Evolutionary conservation across 768 basidiomycete genomes (phyloP).

Genomic region (Tephrocybe sp.): DNA sequence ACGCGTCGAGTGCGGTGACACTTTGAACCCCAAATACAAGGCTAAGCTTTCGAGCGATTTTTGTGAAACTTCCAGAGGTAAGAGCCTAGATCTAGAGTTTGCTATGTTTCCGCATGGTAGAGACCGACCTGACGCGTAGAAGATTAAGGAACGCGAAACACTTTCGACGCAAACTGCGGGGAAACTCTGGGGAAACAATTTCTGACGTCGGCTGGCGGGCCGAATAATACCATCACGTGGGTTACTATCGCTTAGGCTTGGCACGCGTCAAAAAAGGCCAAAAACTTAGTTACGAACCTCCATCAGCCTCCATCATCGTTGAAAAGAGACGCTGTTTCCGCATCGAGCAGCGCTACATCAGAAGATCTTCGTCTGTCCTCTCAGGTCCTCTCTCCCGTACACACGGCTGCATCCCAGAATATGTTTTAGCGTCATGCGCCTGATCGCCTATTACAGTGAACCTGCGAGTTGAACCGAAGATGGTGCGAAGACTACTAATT

Average conservation of each 20-base stretch:
- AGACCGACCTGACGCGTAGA: too few species aligned
- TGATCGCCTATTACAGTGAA: conserved; percentile 6
- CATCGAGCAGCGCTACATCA: not conserved
- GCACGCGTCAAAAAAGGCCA: not conserved
- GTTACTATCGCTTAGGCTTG: not conserved
- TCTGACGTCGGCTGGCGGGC: not conserved
- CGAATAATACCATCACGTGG: not conserved
- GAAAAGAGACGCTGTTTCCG: conserved; percentile 1
- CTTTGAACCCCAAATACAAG: not conserved
- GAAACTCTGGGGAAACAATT: too few species aligned
- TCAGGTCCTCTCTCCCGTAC: too few species aligned
- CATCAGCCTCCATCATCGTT: not conserved
- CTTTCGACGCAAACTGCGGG: too few species aligned
- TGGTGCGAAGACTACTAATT: not conserved
- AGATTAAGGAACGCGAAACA: too few species aligned
- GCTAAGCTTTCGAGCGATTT: not conserved
- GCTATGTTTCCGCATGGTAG: too few species aligned
- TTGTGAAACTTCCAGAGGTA: not conserved
- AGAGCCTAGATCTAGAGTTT: not conserved
- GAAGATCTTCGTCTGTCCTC: not conserved
- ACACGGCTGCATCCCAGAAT: not conserved
- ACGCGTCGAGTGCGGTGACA: not conserved
- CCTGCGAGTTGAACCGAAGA: conserved; percentile 1
- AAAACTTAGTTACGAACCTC: not conserved
- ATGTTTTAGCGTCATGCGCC: not conserved